Evolutionary conservation across 768 basidiomycete species (phyloP).

Genomic region (Xanthoconium stramineum): DNA sequence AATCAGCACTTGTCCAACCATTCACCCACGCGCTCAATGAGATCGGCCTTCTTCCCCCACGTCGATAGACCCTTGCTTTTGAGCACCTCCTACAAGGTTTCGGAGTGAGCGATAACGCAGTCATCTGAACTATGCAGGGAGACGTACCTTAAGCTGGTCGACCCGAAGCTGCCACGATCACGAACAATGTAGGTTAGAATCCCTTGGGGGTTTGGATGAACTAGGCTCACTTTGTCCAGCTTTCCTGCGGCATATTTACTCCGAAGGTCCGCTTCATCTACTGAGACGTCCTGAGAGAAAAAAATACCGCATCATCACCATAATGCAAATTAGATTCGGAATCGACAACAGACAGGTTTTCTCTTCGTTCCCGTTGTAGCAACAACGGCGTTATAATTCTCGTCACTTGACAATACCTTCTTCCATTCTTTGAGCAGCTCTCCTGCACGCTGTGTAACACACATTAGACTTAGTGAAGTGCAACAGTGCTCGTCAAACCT

Average conservation of each 20-base stretch:
- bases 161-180: constrained; percentile 56
- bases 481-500: constrained; percentile 42
- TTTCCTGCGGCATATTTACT: constrained; percentile 57
- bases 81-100: constrained; percentile 57
- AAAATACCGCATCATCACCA: background rate
- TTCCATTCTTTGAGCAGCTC: constrained; percentile 71
- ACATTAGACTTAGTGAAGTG: background rate
- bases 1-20: constrained; percentile 48
- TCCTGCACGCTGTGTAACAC: constrained; percentile 56
- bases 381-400: constrained; percentile 54
- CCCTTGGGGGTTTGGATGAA: background rate
- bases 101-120: background rate
- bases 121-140: background rate
- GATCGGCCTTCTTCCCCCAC: constrained; percentile 71
- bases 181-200: constrained; percentile 5
- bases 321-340: background rate
- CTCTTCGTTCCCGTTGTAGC: constrained; percentile 58
- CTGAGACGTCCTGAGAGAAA: constrained; percentile 49
- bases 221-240: constrained; percentile 58
- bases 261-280: constrained; percentile 73
- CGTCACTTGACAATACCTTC: constrained; percentile 54
- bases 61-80: constrained; percentile 58
- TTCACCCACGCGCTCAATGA: constrained; percentile 61
- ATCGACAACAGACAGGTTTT: constrained; percentile 53
- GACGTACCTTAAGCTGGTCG: constrained; percentile 70